Base-by-base conservation (phyloP, 345 rosid genomes). In the Excoecaria cochinchinensis region DNA sequence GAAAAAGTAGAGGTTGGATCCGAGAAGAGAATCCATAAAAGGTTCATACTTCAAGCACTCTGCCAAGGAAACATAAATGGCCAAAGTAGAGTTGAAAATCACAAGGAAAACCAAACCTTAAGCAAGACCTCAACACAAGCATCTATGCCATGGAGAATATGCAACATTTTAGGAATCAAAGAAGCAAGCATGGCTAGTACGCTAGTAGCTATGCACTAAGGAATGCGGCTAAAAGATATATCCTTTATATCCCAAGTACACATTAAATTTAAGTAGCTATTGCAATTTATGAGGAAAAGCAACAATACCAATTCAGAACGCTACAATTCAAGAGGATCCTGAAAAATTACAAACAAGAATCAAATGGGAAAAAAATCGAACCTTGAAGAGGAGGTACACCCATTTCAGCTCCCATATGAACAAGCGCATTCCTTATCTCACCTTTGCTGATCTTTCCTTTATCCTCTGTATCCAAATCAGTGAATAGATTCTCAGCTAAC, bases 361-460 rank as follows among this genome's bases (percentile, higher is more conserved):
- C 16, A 38, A 68, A 21, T 63, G 12, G 42, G 10, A 64, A 36
- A 71, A 31, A 44, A 81, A 15, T 5, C 44, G n/a, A 69, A 92
- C 98, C 95, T 86, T 91, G 82, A 83, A 88, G 75, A 25, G 97
- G 91, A 85, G 98, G 97, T 44, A 92, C 81, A 72, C 98, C 98
- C 94, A 90, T 86, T 64, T 87, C 92, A 71, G 89, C 87, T 56
- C 98, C 98, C 97, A 94, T 89, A 21, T 83, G 85, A 59, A 74
- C 69, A 78, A 92, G 92, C 17, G 97, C 96, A 74, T 76, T 82
- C 63, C 83, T 82, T 17, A 89, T 85, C 85, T 86, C 81, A 51
- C 82, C 79, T 76, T 90, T 92, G 68, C 75, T 77, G 80, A 92
- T 88, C 89, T 92, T 94, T 71, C 98, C 97, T 59, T 81, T 87